These are phyloP conservation scores for Malus sylvestris DNA, from an alignment of 306 rosid species.

Conservation along the genomic window DNA sequence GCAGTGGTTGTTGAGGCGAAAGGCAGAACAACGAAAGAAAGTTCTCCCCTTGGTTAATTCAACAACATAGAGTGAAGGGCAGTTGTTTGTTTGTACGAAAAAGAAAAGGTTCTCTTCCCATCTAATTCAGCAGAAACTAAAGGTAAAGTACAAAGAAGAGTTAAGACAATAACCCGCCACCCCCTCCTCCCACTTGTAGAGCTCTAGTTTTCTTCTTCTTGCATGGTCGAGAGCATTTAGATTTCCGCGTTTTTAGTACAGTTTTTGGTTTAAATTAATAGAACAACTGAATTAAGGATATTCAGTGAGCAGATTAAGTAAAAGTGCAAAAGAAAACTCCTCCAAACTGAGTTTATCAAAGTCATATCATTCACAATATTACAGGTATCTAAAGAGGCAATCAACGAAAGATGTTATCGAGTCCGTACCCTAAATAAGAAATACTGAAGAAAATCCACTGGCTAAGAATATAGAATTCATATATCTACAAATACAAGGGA, in stretches of 20 bases:
- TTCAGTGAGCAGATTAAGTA: too few species aligned
- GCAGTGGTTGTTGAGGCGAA: background rate
- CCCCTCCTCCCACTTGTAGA: too few species aligned
- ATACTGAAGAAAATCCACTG: too few species aligned
- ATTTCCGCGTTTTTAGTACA: too few species aligned
- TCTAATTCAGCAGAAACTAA: background rate
- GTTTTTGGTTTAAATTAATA: background rate
- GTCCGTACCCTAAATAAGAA: too few species aligned
- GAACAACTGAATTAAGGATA: too few species aligned
- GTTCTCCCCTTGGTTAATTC: background rate
- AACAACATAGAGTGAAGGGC: background rate
- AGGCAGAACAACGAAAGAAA: background rate
- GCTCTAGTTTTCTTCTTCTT: background rate
- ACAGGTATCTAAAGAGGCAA: too few species aligned
- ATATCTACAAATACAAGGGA: background rate
- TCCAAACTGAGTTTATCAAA: too few species aligned
- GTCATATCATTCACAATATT: too few species aligned
- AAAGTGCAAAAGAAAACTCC: too few species aligned
- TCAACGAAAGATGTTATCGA: too few species aligned
- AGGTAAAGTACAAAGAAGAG: background rate
- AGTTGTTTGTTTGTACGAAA: background rate
- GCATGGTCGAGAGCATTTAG: background rate
- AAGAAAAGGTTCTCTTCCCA: background rate
- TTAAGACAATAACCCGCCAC: too few species aligned
- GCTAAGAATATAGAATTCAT: background rate